These are phyloP conservation scores for Carex cristatella DNA, from an alignment of 176 grass and related monocot species.

Conservation along the genomic window DNA sequence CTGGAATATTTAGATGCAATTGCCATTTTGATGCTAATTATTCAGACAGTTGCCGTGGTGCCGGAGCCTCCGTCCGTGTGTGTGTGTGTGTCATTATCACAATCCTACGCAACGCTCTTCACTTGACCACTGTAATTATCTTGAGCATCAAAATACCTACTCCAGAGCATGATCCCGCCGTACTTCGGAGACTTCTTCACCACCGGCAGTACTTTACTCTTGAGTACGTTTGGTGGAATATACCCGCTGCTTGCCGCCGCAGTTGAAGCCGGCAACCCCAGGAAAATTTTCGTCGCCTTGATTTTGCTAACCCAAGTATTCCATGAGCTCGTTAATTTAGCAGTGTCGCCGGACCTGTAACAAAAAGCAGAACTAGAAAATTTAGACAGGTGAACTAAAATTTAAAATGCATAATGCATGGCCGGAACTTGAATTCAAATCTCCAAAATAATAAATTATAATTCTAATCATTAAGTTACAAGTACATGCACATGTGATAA, in stretches of 20 bases:
- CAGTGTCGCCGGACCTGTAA: slow-evolving; percentile 17
- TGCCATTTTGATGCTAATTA: neutral
- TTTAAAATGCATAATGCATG: no score
- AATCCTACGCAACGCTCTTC: slow-evolving; percentile 19
- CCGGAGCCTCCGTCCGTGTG: neutral
- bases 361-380: no score
- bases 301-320: slow-evolving; percentile 40
- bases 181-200: slow-evolving; percentile 23
- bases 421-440: no score
- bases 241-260: slow-evolving; percentile 35
- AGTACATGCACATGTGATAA: no score
- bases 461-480: no score
- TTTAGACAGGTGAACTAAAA: no score
- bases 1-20: neutral
- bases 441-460: no score
- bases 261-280: slow-evolving; percentile 45
- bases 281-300: slow-evolving; percentile 34
- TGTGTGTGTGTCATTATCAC: neutral
- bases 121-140: slow-evolving; percentile 44
- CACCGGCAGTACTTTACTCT: slow-evolving; percentile 31
- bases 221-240: slow-evolving; percentile 26
- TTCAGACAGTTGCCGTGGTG: neutral
- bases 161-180: slow-evolving; percentile 69
- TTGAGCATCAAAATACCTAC: slow-evolving; percentile 32
- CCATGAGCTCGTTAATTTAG: slow-evolving; percentile 40